Conservation (phyloP, 257 asterid species). For the Sherardia arvensis region DNA sequence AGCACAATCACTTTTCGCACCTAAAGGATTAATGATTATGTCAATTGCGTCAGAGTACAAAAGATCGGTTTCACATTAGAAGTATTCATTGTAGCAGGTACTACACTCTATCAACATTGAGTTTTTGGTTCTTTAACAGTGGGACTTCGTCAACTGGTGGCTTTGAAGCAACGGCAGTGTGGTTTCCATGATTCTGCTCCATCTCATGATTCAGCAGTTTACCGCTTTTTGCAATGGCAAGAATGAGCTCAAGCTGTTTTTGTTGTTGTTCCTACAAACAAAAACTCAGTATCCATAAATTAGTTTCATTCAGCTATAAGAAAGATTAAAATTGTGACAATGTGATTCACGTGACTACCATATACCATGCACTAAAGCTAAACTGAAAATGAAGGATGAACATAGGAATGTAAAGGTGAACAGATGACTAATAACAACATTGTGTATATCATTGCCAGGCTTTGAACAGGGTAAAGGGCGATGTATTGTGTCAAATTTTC, state of each 20-base stretch:
- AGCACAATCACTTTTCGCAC: background rate
- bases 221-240: slow-evolving; percentile 37
- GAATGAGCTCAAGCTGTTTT: slow-evolving; percentile 68
- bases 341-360: no score
- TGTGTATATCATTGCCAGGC: background rate
- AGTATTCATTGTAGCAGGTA: background rate
- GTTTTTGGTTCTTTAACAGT: slow-evolving; percentile 28
- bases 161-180: slow-evolving; percentile 8
- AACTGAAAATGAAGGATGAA: background rate
- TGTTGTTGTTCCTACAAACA: slow-evolving; percentile 67
- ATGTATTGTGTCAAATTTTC: background rate
- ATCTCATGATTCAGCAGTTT: slow-evolving; percentile 27
- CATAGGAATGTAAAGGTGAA: background rate
- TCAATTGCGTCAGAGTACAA: slow-evolving; percentile 1
- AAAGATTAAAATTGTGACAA: background rate
- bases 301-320: background rate
- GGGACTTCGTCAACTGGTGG: slow-evolving; percentile 18
- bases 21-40: background rate
- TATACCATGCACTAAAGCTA: background rate
- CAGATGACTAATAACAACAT: background rate
- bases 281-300: slow-evolving; percentile 5
- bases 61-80: background rate
- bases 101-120: slow-evolving; percentile 18
- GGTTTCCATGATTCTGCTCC: slow-evolving; percentile 4
- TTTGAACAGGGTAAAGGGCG: background rate